Percentiles rank a stretch among this genome's conserved stretches.
phyloP scores from a whole-genome alignment of 176 grass and related monocot species.

The Phoenix roebelenii region DNA sequence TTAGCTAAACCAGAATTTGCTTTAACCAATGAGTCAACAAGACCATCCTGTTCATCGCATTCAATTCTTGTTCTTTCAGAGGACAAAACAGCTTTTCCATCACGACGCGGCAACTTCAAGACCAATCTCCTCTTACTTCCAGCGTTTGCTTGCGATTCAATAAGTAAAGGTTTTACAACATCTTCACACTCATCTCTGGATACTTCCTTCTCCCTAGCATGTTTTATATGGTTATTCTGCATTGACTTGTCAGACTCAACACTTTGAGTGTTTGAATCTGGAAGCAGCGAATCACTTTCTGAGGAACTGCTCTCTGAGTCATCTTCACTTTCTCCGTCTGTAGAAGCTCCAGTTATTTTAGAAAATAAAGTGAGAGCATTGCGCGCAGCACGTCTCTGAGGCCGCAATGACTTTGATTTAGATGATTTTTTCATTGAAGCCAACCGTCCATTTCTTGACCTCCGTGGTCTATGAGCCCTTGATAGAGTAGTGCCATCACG shows the following conservation, averaged over 20 bases:
- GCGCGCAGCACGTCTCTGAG: conserved; percentile 72
- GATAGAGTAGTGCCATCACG: conserved; percentile 34
- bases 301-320: conserved; percentile 22
- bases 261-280: conserved; percentile 32
- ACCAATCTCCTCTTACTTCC: conserved; percentile 55
- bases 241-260: conserved; percentile 49
- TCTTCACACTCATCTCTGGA: conserved; percentile 40
- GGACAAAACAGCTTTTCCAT: conserved; percentile 38
- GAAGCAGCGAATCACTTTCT: conserved; percentile 19
- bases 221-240: conserved; percentile 21
- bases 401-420: conserved; percentile 60
- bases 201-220: conserved; percentile 38
- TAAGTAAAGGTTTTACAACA: conserved; percentile 37
- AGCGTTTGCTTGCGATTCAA: conserved; percentile 27
- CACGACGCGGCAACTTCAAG: conserved; percentile 51
- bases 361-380: conserved; percentile 74
- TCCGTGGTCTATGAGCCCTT: conserved; percentile 47
- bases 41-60: conserved; percentile 27
- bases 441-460: conserved; percentile 43
- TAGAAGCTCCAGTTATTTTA: conserved; percentile 69
- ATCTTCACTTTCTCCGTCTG: conserved; percentile 36
- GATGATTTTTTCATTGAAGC: conserved; percentile 53
- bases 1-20: conserved; percentile 26
- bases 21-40: conserved; percentile 14
- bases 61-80: conserved; percentile 38